phyloP scores from a whole-genome alignment of 2,329 filamentous ascomycete genomes.

The Alternaria alternata region DNA sequence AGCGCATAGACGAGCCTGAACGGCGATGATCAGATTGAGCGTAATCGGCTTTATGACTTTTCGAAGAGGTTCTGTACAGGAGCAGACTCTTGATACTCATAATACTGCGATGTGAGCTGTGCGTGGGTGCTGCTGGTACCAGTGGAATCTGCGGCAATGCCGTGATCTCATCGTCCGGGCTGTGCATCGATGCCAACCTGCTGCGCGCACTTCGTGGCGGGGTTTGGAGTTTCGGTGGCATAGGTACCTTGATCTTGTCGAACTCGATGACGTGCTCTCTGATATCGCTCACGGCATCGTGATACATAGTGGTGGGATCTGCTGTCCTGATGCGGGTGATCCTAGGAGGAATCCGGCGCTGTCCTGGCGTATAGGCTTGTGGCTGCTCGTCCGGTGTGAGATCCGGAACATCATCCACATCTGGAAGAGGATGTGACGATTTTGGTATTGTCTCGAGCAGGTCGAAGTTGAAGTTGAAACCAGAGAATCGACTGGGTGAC shows the following conservation, averaged over 20 bases:
- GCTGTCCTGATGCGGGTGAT: slow-evolving; percentile 15
- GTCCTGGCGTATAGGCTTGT: slow-evolving; percentile 3
- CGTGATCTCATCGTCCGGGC: slow-evolving; percentile 25
- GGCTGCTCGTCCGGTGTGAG: slow-evolving; percentile 23
- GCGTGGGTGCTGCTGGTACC: background rate
- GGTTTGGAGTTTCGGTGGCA: slow-evolving; percentile 33
- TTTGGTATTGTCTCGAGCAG: slow-evolving; percentile 12
- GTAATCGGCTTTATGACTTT: background rate
- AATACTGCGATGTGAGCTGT: slow-evolving; percentile 22
- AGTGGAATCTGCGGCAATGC: slow-evolving; percentile 23
- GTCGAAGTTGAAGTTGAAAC: slow-evolving; percentile 39
- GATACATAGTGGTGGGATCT: slow-evolving; percentile 9
- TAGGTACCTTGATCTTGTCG: slow-evolving; percentile 27
- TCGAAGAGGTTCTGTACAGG: slow-evolving; percentile 25
- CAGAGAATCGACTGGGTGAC: slow-evolving; percentile 36
- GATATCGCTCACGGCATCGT: slow-evolving; percentile 31
- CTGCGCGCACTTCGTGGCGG: slow-evolving; percentile 26
- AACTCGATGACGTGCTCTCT: slow-evolving; percentile 37
- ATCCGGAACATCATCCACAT: slow-evolving; percentile 31
- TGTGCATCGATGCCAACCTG: slow-evolving; percentile 16
- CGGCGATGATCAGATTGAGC: background rate
- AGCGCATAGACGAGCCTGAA: background rate
- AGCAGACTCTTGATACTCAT: slow-evolving; percentile 33
- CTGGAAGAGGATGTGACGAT: slow-evolving; percentile 24
- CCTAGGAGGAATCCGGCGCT: slow-evolving; percentile 1